A percentile compares a stretch with the other conserved stretches of the same genome.
These are phyloP conservation scores for Kodamaea alishanica DNA, from an alignment of 1,139 yeast genomes.

Conservation along the genomic window DNA sequence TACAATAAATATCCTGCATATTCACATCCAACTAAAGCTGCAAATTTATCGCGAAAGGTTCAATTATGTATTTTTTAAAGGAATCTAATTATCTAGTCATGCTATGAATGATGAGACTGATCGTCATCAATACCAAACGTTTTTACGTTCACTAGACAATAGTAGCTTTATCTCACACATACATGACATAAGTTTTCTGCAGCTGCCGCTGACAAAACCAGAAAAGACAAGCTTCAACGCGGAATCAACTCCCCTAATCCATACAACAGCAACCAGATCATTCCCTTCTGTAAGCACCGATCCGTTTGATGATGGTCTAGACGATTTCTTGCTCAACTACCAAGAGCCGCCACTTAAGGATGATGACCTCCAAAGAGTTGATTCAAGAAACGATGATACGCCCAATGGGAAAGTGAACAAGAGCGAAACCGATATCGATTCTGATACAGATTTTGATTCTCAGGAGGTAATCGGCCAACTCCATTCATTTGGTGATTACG, in stretches of 20 bases:
- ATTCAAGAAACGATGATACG: constrained; percentile 2
- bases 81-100: no score
- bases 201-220: constrained; percentile 8
- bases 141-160: constrained; percentile 37
- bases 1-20: no score
- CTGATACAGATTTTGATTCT: neutral
- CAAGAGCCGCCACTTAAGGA: constrained; percentile 1
- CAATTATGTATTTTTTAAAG: neutral
- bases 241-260: constrained; percentile 8
- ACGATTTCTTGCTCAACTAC: constrained; percentile 17
- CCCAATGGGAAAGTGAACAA: constrained; percentile 2
- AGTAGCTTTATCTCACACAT: constrained; percentile 39
- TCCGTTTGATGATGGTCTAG: constrained; percentile 43
- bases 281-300: constrained; percentile 24
- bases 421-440: neutral
- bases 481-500: constrained; percentile 67
- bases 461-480: constrained; percentile 25
- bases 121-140: constrained; percentile 18
- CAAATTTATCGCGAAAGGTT: neutral
- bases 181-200: constrained; percentile 28
- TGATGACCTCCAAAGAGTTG: constrained; percentile 3
- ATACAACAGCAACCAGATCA: constrained; percentile 1
- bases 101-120: no score
- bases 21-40: no score
- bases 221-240: constrained; percentile 10